phyloP scores from a whole-genome alignment of 768 basidiomycete species.

The Macrolepiota dolichaula region DNA sequence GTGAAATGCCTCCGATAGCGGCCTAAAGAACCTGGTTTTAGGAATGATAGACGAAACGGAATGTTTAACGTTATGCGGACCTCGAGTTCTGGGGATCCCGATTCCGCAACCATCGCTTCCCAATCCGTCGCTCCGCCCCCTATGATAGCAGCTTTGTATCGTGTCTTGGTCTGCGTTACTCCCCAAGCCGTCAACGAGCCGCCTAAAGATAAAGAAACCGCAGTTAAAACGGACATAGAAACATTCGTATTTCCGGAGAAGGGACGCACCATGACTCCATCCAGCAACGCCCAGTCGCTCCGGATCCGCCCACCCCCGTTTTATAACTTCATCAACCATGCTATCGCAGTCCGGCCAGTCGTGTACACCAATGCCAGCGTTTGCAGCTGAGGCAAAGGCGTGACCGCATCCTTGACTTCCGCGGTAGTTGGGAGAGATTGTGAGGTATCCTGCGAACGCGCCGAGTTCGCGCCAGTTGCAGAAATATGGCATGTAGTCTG shows the following conservation, averaged over 20 bases:
- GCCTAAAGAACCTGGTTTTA: conserved; percentile 17
- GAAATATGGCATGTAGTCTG: conserved; percentile 38
- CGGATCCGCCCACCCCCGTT: conserved; percentile 28
- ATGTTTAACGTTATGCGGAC: conserved; percentile 13
- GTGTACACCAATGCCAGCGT: conserved; percentile 24
- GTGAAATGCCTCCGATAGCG: conserved; percentile 26
- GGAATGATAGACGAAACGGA: not conserved
- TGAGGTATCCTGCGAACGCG: conserved; percentile 31
- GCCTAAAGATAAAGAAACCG: conserved; percentile 14
- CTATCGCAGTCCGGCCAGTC: conserved; percentile 34
- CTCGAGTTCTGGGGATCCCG: conserved; percentile 32
- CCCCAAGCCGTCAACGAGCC: conserved; percentile 34
- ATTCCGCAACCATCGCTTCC: conserved; percentile 35
- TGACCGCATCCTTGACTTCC: conserved; percentile 34
- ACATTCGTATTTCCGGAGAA: not conserved
- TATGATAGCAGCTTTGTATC: conserved; percentile 31
- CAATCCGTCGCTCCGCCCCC: conserved; percentile 33
- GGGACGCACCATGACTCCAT: conserved; percentile 31
- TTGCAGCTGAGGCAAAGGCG: conserved; percentile 27
- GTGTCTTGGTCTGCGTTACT: conserved; percentile 29
- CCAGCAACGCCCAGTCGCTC: conserved; percentile 28
- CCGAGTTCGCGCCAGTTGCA: conserved; percentile 34
- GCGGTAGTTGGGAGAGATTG: conserved; percentile 33
- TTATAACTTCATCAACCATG: conserved; percentile 32
- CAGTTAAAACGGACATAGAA: not conserved